phyloP scores from a whole-genome alignment of 139 green algal genomes.

The Haematococcus lacustris region DNA sequence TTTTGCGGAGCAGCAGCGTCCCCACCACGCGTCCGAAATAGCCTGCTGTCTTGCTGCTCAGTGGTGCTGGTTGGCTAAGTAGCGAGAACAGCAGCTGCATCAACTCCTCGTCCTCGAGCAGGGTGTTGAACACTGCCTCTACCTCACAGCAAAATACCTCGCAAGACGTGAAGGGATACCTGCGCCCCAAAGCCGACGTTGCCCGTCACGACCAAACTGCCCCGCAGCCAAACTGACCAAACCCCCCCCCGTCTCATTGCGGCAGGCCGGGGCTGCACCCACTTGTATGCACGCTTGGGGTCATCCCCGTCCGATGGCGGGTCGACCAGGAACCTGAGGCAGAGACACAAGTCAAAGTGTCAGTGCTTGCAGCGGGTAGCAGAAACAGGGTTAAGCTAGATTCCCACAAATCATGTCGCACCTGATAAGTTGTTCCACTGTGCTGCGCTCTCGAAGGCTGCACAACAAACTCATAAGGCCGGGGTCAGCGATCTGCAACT shows the following conservation, averaged over 20 bases:
- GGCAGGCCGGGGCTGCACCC: not conserved
- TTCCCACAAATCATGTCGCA: too few relatives aligned
- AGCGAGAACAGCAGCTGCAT: slow-evolving; percentile 79
- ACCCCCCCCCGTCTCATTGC: too few relatives aligned
- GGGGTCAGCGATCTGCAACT: not conserved
- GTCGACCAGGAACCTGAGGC: slow-evolving; percentile 62
- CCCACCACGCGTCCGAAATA: slow-evolving; percentile 90
- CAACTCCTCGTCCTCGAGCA: slow-evolving; percentile 71
- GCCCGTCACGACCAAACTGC: too few relatives aligned
- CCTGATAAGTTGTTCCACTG: slow-evolving; percentile 69
- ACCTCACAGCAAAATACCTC: slow-evolving; percentile 97
- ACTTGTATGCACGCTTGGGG: slow-evolving; percentile 72
- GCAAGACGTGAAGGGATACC: slow-evolving; percentile 92
- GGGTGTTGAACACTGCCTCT: slow-evolving; percentile 84
- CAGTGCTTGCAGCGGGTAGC: not conserved
- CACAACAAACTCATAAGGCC: slow-evolving; percentile 1
- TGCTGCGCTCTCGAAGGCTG: slow-evolving; percentile 59
- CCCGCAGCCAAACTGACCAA: too few relatives aligned
- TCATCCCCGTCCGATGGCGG: slow-evolving; percentile 49
- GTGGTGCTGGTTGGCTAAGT: slow-evolving; percentile 47
- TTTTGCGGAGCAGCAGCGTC: slow-evolving; percentile 68
- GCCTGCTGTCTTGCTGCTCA: slow-evolving; percentile 75
- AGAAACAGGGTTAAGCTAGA: too few relatives aligned
- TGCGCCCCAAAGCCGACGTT: too few relatives aligned
- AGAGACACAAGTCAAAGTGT: not conserved